phyloP scores from a whole-genome alignment of 129 eudicot genomes.

The Escallonia herrerae region DNA sequence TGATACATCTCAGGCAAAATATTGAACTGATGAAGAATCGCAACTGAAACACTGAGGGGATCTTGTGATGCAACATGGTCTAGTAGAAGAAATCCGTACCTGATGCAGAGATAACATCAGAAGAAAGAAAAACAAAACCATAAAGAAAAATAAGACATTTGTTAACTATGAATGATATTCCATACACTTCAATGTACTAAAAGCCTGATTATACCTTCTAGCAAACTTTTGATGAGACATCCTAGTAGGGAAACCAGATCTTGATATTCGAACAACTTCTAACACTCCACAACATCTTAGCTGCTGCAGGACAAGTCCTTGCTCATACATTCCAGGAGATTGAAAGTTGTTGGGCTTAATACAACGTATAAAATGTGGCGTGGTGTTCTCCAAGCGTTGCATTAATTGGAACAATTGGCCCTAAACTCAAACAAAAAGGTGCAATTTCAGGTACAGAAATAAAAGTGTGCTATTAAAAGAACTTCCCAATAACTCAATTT shows the following conservation, averaged over 20 bases:
- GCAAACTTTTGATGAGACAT: conserved; percentile 82
- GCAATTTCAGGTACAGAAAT: too few relatives aligned
- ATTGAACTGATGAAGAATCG: conserved; percentile 71
- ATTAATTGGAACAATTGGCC: conserved; percentile 78
- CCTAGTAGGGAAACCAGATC: conserved; percentile 83
- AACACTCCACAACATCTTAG: conserved; percentile 83
- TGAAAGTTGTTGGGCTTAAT: conserved; percentile 80
- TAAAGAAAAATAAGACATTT: neutral
- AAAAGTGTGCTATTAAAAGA: too few relatives aligned
- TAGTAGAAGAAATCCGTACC: conserved; percentile 77
- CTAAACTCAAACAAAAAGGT: conserved; percentile 20
- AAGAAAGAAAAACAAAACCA: neutral
- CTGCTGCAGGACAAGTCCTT: conserved; percentile 73
- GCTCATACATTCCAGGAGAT: conserved; percentile 68
- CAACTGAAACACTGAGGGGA: conserved; percentile 72
- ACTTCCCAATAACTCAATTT: too few relatives aligned
- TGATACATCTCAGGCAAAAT: conserved; percentile 89
- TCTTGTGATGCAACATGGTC: conserved; percentile 71
- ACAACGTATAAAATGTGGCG: conserved; percentile 89
- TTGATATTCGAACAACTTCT: conserved; percentile 88
- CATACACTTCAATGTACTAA: neutral
- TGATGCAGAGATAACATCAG: conserved; percentile 17
- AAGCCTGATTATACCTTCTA: conserved; percentile 46
- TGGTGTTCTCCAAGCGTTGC: conserved; percentile 82
- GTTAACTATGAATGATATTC: neutral